phyloP scores from a whole-genome alignment of 805 yeast genomes.

The Monosporozyma aquatica region DNA sequence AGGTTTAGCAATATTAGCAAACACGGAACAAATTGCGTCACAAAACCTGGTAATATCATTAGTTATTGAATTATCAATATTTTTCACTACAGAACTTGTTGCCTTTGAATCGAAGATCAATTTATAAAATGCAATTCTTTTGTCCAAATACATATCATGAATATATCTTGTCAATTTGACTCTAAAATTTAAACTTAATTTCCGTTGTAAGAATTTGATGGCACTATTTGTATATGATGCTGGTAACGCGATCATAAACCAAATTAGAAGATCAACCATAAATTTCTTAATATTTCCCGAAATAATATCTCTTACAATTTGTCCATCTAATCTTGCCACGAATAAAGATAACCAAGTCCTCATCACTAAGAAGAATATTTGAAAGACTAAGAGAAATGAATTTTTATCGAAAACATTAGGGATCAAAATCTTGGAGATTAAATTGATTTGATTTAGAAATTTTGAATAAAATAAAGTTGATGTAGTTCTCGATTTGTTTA shows the following conservation, averaged over 20 bases:
- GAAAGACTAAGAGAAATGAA: conserved; percentile 54
- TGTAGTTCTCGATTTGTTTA: conserved; percentile 13
- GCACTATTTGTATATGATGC: conserved; percentile 89
- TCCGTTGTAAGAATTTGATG: conserved; percentile 68
- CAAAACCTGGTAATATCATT: conserved; percentile 76
- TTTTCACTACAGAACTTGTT: conserved; percentile 40
- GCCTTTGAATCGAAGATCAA: conserved; percentile 48
- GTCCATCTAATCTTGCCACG: conserved; percentile 86
- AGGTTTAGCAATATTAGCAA: conserved; percentile 88
- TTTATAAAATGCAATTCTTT: conserved; percentile 75
- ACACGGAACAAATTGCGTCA: conserved; percentile 70
- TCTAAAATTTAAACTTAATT: conserved; percentile 75
- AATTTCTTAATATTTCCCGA: conserved; percentile 71
- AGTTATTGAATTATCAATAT: conserved; percentile 73
- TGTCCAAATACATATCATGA: conserved; percentile 82
- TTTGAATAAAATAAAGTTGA: conserved; percentile 42
- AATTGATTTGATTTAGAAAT: conserved; percentile 61
- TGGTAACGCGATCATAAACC: conserved; percentile 88
- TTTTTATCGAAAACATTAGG: conserved; percentile 66
- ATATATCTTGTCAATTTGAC: conserved; percentile 75
- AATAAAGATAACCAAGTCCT: conserved; percentile 82
- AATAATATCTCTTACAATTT: conserved; percentile 80
- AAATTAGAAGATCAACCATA: conserved; percentile 65
- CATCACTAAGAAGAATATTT: conserved; percentile 62
- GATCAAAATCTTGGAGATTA: conserved; percentile 74